phyloP scores from a whole-genome alignment of 768 basidiomycete genomes.

The Lepiota brunneoincarnata region DNA sequence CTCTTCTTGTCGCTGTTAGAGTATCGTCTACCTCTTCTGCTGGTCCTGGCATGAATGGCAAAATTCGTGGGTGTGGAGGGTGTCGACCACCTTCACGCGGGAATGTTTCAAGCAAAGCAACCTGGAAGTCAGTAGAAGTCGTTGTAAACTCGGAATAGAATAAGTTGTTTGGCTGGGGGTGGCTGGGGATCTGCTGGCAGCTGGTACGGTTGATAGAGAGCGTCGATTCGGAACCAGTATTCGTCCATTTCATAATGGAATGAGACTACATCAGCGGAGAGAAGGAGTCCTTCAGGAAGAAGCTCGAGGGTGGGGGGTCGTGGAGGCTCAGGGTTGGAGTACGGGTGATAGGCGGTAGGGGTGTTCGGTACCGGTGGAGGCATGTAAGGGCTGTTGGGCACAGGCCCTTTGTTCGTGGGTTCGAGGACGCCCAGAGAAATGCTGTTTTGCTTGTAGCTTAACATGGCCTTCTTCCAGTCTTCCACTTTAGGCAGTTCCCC shows the following conservation, averaged over 20 bases:
- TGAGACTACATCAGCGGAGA: conserved; percentile 88
- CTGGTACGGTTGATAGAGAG: conserved; percentile 81
- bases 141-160: conserved; percentile 93
- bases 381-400: conserved; percentile 41
- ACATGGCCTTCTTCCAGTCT: conserved; percentile 96
- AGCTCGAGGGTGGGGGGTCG: conserved; percentile 41
- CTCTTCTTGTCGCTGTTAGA: conserved; percentile 75
- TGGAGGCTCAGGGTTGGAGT: conserved; percentile 21
- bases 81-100: conserved; percentile 89
- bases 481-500: conserved; percentile 95
- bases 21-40: conserved; percentile 78
- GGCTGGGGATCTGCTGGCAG: conserved; percentile 51
- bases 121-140: conserved; percentile 99
- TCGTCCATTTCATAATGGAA: conserved; percentile 96
- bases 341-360: conserved; percentile 21
- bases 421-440: conserved; percentile 95
- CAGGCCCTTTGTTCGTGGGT: conserved; percentile 36
- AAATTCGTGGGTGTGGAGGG: conserved; percentile 62
- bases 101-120: conserved; percentile 80
- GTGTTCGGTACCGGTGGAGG: conserved; percentile 25
- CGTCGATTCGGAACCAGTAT: conserved; percentile 97
- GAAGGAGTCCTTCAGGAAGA: conserved; percentile 82
- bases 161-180: conserved; percentile 72
- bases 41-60: conserved; percentile 98
- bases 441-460: conserved; percentile 93